Evolutionary conservation across 78 protist species (phyloP).

Genomic region (Polysphondylium violaceum): DNA sequence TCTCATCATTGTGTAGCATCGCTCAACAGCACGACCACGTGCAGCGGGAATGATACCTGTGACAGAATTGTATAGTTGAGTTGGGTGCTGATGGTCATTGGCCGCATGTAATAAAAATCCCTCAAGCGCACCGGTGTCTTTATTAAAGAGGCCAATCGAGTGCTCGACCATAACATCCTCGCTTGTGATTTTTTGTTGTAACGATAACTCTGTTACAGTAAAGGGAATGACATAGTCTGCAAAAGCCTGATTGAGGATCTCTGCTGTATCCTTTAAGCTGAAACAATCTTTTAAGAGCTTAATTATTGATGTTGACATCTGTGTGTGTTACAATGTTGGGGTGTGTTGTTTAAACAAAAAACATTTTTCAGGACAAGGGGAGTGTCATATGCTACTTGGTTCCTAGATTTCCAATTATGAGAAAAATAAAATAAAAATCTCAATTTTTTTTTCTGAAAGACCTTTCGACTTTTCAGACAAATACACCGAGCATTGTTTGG

Average conservation of each 20-base stretch:
- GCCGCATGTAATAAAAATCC: conserved; percentile 18
- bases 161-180: background rate
- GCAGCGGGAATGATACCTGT: conserved; percentile 22
- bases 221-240: conserved; percentile 5
- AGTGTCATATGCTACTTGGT: no score
- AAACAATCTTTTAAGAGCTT: no score
- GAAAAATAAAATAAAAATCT: no score
- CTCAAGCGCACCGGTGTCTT: background rate
- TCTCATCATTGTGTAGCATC: background rate
- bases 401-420: no score
- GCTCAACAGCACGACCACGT: background rate
- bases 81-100: background rate
- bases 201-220: background rate
- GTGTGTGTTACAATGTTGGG: no score
- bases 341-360: no score
- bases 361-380: no score
- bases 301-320: no score
- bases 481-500: no score
- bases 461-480: no score
- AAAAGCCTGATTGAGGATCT: conserved; percentile 6
- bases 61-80: background rate
- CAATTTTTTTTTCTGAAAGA: no score
- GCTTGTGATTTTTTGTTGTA: conserved; percentile 1
- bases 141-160: background rate
- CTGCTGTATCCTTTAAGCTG: background rate